phyloP scores from a whole-genome alignment of 2,329 filamentous ascomycete genomes.

The Xylariales sp. region DNA sequence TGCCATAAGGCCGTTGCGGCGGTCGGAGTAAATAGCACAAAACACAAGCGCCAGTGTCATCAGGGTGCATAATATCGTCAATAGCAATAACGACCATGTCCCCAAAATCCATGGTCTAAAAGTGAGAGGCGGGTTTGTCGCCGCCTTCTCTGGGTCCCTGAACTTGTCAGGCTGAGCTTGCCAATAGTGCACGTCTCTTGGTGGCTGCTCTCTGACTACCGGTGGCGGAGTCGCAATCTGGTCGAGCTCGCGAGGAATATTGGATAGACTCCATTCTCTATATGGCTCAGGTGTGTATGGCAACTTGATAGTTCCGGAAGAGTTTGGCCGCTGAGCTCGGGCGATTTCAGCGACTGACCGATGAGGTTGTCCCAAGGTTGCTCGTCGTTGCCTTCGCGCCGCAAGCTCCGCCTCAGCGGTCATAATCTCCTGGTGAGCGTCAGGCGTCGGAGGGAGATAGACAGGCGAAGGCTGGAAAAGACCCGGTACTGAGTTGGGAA shows the following conservation, averaged over 20 bases:
- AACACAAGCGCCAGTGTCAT: constrained; percentile 72
- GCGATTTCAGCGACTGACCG: background rate
- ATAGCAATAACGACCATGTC: constrained; percentile 54
- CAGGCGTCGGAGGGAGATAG: background rate
- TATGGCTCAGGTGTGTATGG: background rate
- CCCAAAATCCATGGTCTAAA: constrained; percentile 71
- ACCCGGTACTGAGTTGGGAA: constrained; percentile 15
- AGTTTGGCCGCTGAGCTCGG: background rate
- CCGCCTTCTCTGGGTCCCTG: constrained; percentile 30
- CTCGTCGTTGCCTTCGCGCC: constrained; percentile 6
- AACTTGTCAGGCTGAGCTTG: constrained; percentile 18
- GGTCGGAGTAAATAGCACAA: constrained; percentile 63
- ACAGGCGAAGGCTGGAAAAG: constrained; percentile 12
- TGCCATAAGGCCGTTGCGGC: constrained; percentile 58
- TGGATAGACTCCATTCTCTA: background rate
- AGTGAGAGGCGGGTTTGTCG: constrained; percentile 48
- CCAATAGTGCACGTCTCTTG: constrained; percentile 27
- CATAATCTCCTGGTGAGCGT: background rate
- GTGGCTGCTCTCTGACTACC: constrained; percentile 5
- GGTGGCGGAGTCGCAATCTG: background rate
- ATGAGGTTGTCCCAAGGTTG: background rate
- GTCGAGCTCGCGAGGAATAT: constrained; percentile 7
- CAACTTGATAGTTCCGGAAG: constrained; percentile 1
- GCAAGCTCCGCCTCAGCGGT: constrained; percentile 8
- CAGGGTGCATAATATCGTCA: constrained; percentile 58